Evolutionary conservation across 225 moss, liverwort and hornwort genomes (phyloP).

Genomic region (Rhytidiadelphus loreus): DNA sequence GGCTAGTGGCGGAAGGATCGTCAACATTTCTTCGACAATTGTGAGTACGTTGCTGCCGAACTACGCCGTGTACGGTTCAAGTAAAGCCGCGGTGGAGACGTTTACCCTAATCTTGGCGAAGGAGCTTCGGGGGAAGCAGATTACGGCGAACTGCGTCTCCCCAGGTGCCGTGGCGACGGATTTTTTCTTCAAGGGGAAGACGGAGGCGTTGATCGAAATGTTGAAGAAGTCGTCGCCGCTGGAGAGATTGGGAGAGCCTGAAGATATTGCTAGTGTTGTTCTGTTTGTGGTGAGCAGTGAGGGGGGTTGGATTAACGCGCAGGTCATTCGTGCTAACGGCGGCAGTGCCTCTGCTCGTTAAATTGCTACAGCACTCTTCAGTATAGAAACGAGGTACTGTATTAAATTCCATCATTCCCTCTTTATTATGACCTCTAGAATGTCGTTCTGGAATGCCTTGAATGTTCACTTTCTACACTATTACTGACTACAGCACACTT

Average conservation of each 20-base stretch:
- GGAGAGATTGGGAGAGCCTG: conserved; percentile 50
- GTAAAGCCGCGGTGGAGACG: conserved; percentile 62
- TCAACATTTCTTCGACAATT: conserved; percentile 12
- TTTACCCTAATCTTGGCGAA: conserved; percentile 61
- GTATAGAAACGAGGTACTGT: background rate
- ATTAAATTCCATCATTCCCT: too few species aligned
- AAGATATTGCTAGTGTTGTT: conserved; percentile 36
- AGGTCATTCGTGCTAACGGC: conserved; percentile 59
- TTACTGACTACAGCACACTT: background rate
- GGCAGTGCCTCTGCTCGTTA: conserved; percentile 14
- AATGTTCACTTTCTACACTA: background rate
- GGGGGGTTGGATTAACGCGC: conserved; percentile 56
- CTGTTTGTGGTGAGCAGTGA: conserved; percentile 43
- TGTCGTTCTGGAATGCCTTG: background rate
- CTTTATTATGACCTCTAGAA: background rate
- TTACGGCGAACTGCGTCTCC: conserved; percentile 54
- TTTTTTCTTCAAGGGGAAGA: conserved; percentile 40
- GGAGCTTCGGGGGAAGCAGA: conserved; percentile 52
- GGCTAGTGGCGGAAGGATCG: conserved; percentile 38
- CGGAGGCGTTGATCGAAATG: conserved; percentile 6
- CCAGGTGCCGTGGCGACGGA: conserved; percentile 61
- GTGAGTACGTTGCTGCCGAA: conserved; percentile 7
- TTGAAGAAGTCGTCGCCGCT: background rate
- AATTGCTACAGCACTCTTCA: background rate
- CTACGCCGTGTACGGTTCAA: conserved; percentile 30